Percentiles rank a stretch among this genome's conserved stretches.
phyloP scores from a whole-genome alignment of 1,284 basidiomycete species.

The Takashimella tepidaria region DNA sequence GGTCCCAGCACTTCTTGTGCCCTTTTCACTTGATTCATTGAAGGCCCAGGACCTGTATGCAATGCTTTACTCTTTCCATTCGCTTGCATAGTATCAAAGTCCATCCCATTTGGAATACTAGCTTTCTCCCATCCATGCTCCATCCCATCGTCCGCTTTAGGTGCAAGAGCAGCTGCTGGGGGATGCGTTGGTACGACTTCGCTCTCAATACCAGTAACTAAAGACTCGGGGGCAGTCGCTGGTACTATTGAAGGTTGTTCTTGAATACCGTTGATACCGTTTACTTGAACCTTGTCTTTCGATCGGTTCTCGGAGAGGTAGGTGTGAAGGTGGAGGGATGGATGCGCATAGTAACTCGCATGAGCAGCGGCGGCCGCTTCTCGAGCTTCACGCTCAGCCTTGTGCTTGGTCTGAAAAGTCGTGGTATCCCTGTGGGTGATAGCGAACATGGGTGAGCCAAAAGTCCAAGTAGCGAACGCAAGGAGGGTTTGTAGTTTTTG shows the following conservation, averaged over 20 bases:
- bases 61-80: conserved; percentile 37
- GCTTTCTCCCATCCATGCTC: conserved; percentile 33
- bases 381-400: conserved; percentile 36
- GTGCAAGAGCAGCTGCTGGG: not conserved
- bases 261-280: not conserved
- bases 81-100: conserved; percentile 30
- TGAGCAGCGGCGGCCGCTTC: conserved; percentile 37
- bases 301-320: conserved; percentile 14
- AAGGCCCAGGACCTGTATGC: conserved; percentile 28
- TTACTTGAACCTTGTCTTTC: not conserved
- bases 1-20: too few relatives aligned
- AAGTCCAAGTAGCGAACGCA: too few relatives aligned
- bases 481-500: too few relatives aligned
- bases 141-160: conserved; percentile 14
- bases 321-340: conserved; percentile 32
- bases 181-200: not conserved
- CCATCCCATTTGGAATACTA: conserved; percentile 27
- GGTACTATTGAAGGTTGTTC: not conserved
- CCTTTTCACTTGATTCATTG: conserved; percentile 21
- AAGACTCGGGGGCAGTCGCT: too few relatives aligned
- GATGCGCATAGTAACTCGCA: conserved; percentile 42
- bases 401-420: conserved; percentile 12
- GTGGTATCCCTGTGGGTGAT: conserved; percentile 30
- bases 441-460: too few relatives aligned
- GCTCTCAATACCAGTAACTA: not conserved